These are phyloP conservation scores for Casuarina glauca DNA, from an alignment of 306 rosid genomes.

Conservation along the genomic window DNA sequence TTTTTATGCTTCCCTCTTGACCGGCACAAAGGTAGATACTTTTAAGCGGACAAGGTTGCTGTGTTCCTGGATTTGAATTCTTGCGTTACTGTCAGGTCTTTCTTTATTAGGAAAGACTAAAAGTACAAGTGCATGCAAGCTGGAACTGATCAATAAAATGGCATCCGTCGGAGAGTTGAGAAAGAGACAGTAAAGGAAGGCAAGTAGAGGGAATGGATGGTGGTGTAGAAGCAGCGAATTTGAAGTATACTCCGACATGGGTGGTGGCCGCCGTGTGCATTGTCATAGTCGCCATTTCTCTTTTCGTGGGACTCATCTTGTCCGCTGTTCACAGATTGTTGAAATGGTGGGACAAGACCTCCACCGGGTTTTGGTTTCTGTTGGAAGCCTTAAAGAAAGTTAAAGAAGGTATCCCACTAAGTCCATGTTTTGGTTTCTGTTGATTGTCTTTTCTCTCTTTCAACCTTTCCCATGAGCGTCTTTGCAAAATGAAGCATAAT, in stretches of 20 bases:
- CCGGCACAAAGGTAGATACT: too few relatives aligned
- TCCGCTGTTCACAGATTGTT: slow-evolving; percentile 57
- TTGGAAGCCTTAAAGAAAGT: slow-evolving; percentile 80
- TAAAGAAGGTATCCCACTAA: slow-evolving; percentile 56
- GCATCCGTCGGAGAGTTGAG: not conserved
- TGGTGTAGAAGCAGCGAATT: slow-evolving; percentile 45
- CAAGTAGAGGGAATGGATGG: slow-evolving; percentile 28
- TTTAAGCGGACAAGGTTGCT: too few relatives aligned
- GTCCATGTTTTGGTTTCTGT: too few relatives aligned
- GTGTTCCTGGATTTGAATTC: too few relatives aligned
- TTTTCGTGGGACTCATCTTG: slow-evolving; percentile 61
- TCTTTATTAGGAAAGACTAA: too few relatives aligned
- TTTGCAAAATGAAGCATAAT: not conserved
- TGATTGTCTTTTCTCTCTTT: not conserved
- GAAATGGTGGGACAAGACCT: slow-evolving; percentile 57
- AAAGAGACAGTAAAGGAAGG: not conserved
- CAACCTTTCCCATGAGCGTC: not conserved
- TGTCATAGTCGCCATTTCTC: slow-evolving; percentile 72
- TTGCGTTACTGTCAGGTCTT: too few relatives aligned
- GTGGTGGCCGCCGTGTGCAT: slow-evolving; percentile 76
- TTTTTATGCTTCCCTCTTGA: too few relatives aligned
- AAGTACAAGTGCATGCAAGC: too few relatives aligned
- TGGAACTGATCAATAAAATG: too few relatives aligned
- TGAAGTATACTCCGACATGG: slow-evolving; percentile 90
- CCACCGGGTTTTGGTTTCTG: slow-evolving; percentile 32